Percentiles rank a stretch among this genome's conserved stretches.
Evolutionary conservation across 768 basidiomycete species (phyloP).

Genomic region (Ramaria sp.): DNA sequence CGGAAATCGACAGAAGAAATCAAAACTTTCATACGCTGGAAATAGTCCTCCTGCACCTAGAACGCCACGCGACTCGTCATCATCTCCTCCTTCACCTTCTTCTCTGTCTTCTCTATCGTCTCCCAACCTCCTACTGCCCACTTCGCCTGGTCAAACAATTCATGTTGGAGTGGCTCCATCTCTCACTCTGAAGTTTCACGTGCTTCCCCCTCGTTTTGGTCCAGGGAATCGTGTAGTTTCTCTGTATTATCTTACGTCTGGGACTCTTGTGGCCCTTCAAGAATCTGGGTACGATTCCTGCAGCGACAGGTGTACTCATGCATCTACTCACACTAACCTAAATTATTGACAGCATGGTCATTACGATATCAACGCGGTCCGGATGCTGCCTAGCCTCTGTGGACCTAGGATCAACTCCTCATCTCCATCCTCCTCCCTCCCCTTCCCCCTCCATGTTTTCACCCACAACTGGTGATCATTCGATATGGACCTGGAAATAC

Average conservation of each 20-base stretch:
- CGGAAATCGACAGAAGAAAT: neutral
- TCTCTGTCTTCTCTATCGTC: neutral
- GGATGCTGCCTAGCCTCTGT: slow-evolving; percentile 4
- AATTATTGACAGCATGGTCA: neutral
- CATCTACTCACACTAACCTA: neutral
- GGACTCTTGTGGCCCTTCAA: neutral
- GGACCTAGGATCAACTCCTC: neutral
- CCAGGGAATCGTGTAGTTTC: neutral
- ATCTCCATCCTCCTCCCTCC: slow-evolving; percentile 13
- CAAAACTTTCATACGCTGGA: neutral
- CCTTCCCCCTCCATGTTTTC: slow-evolving; percentile 18
- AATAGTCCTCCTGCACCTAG: neutral
- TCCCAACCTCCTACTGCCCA: neutral
- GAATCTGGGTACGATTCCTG: neutral
- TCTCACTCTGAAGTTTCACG: slow-evolving; percentile 3
- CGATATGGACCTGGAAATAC: slow-evolving; percentile 25
- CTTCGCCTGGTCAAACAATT: neutral
- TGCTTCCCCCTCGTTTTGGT: neutral
- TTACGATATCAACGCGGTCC: neutral
- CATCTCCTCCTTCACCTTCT: neutral
- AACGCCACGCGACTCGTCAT: slow-evolving; percentile 3
- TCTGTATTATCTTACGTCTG: neutral
- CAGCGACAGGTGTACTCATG: neutral
- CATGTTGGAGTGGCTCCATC: neutral
- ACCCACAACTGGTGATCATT: slow-evolving; percentile 23